A percentile compares a stretch with the other conserved stretches of the same genome.
Conservation (phyloP, 2,329 filamentous ascomycete genomes). For the Aspergillus ruber region DNA sequence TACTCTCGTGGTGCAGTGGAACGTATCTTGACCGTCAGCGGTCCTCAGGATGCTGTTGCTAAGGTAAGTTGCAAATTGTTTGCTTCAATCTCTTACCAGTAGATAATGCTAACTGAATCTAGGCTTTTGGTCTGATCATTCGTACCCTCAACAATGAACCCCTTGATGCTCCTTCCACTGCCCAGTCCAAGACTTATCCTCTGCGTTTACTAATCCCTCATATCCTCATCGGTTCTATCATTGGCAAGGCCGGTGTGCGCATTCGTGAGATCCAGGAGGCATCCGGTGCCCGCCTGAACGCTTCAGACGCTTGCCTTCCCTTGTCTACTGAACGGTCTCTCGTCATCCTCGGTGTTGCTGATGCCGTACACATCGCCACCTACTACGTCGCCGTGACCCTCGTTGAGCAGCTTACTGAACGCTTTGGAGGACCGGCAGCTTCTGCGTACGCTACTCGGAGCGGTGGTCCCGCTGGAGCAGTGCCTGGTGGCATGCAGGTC, state of each 20-base stretch:
- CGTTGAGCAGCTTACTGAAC: slow-evolving; percentile 91
- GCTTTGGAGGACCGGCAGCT: slow-evolving; percentile 89
- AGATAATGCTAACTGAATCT: slow-evolving; percentile 10
- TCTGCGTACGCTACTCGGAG: slow-evolving; percentile 97
- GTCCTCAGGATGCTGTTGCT: slow-evolving; percentile 89
- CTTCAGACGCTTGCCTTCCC: slow-evolving; percentile 88
- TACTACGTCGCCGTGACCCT: slow-evolving; percentile 99
- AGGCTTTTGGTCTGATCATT: slow-evolving; percentile 97
- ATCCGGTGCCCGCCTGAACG: slow-evolving; percentile 91
- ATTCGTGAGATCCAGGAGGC: slow-evolving; percentile 99
- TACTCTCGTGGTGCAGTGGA: slow-evolving; percentile 96
- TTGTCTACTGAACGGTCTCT: slow-evolving; percentile 96
- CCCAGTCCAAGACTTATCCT: slow-evolving; percentile 95
- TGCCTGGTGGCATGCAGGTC: slow-evolving; percentile 97
- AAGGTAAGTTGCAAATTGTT: slow-evolving; percentile 58
- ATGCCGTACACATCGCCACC: slow-evolving; percentile 96
- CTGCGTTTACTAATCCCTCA: slow-evolving; percentile 92
- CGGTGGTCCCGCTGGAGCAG: slow-evolving; percentile 84
- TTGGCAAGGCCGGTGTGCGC: slow-evolving; percentile 90
- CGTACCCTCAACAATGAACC: slow-evolving; percentile 97
- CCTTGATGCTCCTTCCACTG: slow-evolving; percentile 76
- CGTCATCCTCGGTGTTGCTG: slow-evolving; percentile 93
- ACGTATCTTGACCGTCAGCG: slow-evolving; percentile 94
- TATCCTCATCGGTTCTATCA: slow-evolving; percentile 96
- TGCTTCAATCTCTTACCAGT: slow-evolving; percentile 10